These are phyloP conservation scores for Exophiala lecanii-corni DNA, from an alignment of 2,329 filamentous ascomycete species.

Conservation along the genomic window DNA sequence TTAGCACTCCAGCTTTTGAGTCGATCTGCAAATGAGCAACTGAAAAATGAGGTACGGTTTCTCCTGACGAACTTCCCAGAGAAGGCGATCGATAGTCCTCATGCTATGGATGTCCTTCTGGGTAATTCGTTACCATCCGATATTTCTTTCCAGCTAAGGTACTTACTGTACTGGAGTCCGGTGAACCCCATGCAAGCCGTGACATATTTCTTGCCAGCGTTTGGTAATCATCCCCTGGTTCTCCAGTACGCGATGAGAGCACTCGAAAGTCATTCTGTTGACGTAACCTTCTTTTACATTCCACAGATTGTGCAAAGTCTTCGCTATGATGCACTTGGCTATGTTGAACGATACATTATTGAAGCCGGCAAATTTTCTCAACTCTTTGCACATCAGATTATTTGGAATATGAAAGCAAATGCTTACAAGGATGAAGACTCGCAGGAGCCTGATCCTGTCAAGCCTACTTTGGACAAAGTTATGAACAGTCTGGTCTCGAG, in stretches of 20 bases:
- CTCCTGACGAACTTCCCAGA: slow-evolving; percentile 78
- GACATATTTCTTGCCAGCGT: slow-evolving; percentile 87
- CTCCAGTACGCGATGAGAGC: slow-evolving; percentile 96
- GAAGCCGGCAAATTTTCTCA: slow-evolving; percentile 98
- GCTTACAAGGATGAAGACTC: slow-evolving; percentile 96
- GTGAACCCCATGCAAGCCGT: slow-evolving; percentile 90
- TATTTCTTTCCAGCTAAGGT: slow-evolving; percentile 81
- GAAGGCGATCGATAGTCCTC: slow-evolving; percentile 73
- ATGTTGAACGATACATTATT: slow-evolving; percentile 92
- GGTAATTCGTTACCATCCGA: slow-evolving; percentile 72
- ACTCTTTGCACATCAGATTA: slow-evolving; percentile 96
- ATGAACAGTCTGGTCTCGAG: slow-evolving; percentile 76
- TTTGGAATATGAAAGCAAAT: slow-evolving; percentile 99
- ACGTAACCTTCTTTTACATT: slow-evolving; percentile 98
- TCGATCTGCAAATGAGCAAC: slow-evolving; percentile 70
- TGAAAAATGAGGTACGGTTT: slow-evolving; percentile 72
- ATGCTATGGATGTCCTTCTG: slow-evolving; percentile 77
- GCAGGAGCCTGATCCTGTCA: slow-evolving; percentile 81
- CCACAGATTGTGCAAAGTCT: slow-evolving; percentile 96
- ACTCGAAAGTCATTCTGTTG: slow-evolving; percentile 88
- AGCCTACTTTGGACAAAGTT: slow-evolving; percentile 87
- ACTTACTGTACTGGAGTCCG: slow-evolving; percentile 86
- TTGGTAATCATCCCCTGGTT: slow-evolving; percentile 85
- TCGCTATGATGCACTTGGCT: slow-evolving; percentile 86
- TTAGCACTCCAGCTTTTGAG: slow-evolving; percentile 80